A percentile compares a stretch with the other conserved stretches of the same genome.
phyloP scores from a whole-genome alignment of 2,329 filamentous ascomycete species.

The Harringtonia aguacate region DNA sequence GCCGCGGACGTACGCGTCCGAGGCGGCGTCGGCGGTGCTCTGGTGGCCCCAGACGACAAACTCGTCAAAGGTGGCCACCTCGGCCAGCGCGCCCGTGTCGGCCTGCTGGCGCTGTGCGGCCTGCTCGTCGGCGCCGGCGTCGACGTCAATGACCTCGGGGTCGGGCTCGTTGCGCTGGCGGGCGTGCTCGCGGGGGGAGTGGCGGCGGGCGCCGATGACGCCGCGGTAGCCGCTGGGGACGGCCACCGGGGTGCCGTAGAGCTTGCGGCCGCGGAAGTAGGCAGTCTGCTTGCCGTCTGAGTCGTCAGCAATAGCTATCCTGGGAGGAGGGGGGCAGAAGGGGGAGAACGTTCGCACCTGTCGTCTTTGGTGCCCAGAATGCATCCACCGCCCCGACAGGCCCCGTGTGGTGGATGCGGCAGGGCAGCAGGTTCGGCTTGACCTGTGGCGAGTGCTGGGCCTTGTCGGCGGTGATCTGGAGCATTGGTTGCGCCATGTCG shows the following conservation, averaged over 20 bases:
- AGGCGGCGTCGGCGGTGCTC: conserved; percentile 43
- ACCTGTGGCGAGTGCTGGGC: conserved; percentile 22
- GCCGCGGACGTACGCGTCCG: conserved; percentile 62
- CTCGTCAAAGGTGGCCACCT: conserved; percentile 59
- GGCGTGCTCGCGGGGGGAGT: conserved; percentile 20
- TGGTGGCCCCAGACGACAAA: conserved; percentile 83
- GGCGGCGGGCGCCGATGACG: conserved; percentile 39
- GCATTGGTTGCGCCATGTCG: conserved; percentile 31
- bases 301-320: too few species aligned
- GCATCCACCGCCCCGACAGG: conserved; percentile 49
- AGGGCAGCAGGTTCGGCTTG: conserved; percentile 67
- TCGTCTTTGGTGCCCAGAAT: conserved; percentile 56
- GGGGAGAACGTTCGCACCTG: not conserved
- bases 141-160: conserved; percentile 18
- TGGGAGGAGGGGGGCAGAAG: too few species aligned
- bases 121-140: conserved; percentile 31
- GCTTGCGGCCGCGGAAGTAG: conserved; percentile 71
- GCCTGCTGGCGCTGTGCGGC: conserved; percentile 15
- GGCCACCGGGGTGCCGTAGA: conserved; percentile 55
- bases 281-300: conserved; percentile 42
- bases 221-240: conserved; percentile 66
- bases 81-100: conserved; percentile 47
- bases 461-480: conserved; percentile 23
- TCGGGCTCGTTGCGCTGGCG: conserved; percentile 4
- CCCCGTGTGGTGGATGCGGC: conserved; percentile 69